A percentile compares a stretch with the other conserved stretches of the same genome.
Evolutionary conservation across 768 basidiomycete species (phyloP).

Genomic region (Artomyces pyxidatus): DNA sequence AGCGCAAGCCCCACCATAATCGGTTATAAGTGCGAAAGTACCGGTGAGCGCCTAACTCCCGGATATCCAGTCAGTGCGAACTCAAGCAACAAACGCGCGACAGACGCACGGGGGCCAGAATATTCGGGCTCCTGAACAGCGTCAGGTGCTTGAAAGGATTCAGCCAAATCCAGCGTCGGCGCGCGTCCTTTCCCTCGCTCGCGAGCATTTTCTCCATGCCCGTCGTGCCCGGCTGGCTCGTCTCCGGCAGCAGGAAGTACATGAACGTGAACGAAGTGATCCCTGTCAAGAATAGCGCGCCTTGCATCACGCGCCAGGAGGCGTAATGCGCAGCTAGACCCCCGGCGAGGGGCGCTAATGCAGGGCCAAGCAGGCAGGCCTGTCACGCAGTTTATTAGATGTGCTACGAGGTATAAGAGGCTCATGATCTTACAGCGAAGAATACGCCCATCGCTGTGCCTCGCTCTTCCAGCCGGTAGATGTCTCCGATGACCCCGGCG

Average conservation of each 20-base stretch:
- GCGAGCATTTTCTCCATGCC: constrained; percentile 39
- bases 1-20: constrained; percentile 26
- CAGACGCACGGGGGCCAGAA: constrained; percentile 42
- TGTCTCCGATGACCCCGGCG: constrained; percentile 57
- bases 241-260: constrained; percentile 51
- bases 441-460: constrained; percentile 54
- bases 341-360: constrained; percentile 53
- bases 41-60: constrained; percentile 32
- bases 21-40: constrained; percentile 20
- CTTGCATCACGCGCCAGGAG: constrained; percentile 61
- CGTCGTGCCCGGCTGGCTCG: constrained; percentile 49
- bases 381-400: constrained; percentile 13
- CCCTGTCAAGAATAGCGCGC: constrained; percentile 33
- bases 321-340: constrained; percentile 50
- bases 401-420: background rate
- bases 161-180: constrained; percentile 33
- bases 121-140: constrained; percentile 51
- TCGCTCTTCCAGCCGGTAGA: constrained; percentile 57
- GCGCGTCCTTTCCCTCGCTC: background rate
- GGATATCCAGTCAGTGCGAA: constrained; percentile 17
- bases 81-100: background rate
- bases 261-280: constrained; percentile 33
- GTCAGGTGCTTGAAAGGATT: constrained; percentile 50
- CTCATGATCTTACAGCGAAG: constrained; percentile 32
- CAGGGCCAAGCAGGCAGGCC: constrained; percentile 51